Base-by-base conservation (phyloP, 1,284 basidiomycete genomes). In the Rhodotorula sp. region DNA sequence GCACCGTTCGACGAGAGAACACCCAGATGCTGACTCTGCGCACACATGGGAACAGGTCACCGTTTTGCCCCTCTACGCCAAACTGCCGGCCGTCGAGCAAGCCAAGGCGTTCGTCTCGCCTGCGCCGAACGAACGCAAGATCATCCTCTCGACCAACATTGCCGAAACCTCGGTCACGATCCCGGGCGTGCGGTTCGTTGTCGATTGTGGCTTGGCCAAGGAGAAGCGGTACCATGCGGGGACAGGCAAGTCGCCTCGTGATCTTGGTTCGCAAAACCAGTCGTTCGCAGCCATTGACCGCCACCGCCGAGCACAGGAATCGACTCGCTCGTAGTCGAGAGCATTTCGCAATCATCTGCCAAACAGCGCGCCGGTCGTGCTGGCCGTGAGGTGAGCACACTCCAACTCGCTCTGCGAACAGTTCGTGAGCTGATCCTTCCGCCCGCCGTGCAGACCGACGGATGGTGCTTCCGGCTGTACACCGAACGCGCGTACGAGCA, bases 161-260 rank as follows among this genome's bases (percentile, higher is more conserved):
- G 94, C 96, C n/a, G 96, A 99, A 82, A 99, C 97, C 0, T 93
- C 91, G 31, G 92, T 99, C 81, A 99, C 96, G 6, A 97, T 99
- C 78, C 93, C 95, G 7, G 95, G 95, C 3, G 90, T 99, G 67
- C 90, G 88, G 70, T 98, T 93, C 80, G 96, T 99, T 12, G 90
- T 99, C 62, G 96, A 99, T 81, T 90, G 91, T 0, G 94, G 94
- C 1, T 90, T 95, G 81, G 92, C 91, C 79, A 99, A 99, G 82
- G 94, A 98, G 82, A 97, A 97, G 82, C 87, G 90, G 69, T 95
- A 91, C 81, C 78, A 80, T 54, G 74, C 79, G 1, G 58, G 62
- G 10, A 72, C 69, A 7, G 77, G 76, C 72, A 34, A 47, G 73
- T 52, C 16, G 31, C 1, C 7, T 39, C n/a, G 21, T 57, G 49